Base-by-base conservation (phyloP, 164 flowering plant genomes). In the Sedum album region DNA sequence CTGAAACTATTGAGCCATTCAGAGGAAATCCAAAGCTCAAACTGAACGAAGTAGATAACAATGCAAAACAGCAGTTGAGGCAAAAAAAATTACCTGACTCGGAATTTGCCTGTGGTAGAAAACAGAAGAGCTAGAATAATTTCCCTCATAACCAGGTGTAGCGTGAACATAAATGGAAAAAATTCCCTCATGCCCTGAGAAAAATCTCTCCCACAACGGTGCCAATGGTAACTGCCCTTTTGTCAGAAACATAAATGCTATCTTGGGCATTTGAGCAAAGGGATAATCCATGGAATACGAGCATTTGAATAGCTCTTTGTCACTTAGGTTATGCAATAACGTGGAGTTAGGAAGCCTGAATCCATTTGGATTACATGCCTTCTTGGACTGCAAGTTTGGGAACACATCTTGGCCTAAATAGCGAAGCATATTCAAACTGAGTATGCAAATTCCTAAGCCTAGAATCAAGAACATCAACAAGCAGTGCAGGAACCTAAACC, bases 151-250 rank as follows among this genome's bases (percentile, higher is more conserved):
- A 57, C 62, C 62, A 0, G 62, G 33, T 10, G 20, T 20, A 28
- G 62, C 18, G 7, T 57, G 62, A 28, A 57, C 33, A 57, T 57
- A 28, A 57, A 57, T 57, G 17, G 62, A 57, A 30, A 26, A 57
- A 13, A 57, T 31, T 5, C 3, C 28, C 10, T 53, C 60, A 53
- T 57, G 31, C 20, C 62, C 62, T 0, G 35, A 11, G 33, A 57
- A 57, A 28, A 57, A 57, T 57, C 62, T 57, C 62, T 57, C 62
- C 62, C 62, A 57, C 17, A 57, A 33, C 20, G 17, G 62, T 57
- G 62, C 62, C 62, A 57, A 5, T 57, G 62, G 62, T 33, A 57
- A 57, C 20, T 26, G 62, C 5, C 62, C 62, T 57, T 28, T 57
- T 0, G 62, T 57, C 33, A 57, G 2, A 57, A 57, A 57, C 62